phyloP scores from a whole-genome alignment of 768 basidiomycete species.

The Serpula lacrymans region DNA sequence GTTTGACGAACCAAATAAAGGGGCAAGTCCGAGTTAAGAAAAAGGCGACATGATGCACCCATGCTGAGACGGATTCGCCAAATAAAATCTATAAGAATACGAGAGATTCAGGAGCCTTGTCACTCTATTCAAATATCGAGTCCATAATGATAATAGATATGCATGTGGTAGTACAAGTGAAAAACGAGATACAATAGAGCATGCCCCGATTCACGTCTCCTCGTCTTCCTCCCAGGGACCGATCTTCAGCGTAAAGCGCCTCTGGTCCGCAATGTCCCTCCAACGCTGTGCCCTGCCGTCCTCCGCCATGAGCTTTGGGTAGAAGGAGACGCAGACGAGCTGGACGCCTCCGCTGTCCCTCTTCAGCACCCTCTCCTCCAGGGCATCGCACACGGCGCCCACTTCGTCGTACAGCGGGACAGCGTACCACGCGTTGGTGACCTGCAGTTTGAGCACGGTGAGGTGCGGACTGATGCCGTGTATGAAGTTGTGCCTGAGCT shows the following conservation, averaged over 20 bases:
- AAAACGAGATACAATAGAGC: too few species aligned
- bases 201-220: conserved; percentile 11
- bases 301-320: conserved; percentile 15
- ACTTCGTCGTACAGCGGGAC: conserved; percentile 28
- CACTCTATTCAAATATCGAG: too few species aligned
- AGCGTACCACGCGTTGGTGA: conserved; percentile 34
- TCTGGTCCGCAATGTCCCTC: conserved; percentile 21
- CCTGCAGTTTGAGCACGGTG: conserved; percentile 31
- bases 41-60: too few species aligned
- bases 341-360: conserved; percentile 3
- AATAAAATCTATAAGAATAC: too few species aligned
- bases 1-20: too few species aligned
- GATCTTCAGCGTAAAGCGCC: conserved; percentile 17
- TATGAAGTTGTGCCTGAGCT: conserved; percentile 31
- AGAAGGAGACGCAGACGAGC: conserved; percentile 19
- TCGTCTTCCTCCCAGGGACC: conserved; percentile 28
- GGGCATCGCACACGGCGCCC: conserved; percentile 23
- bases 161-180: too few species aligned
- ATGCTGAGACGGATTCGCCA: too few species aligned
- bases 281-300: conserved; percentile 20
- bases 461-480: conserved; percentile 24
- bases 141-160: too few species aligned
- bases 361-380: conserved; percentile 21
- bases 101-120: too few species aligned
- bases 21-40: too few species aligned